Conservation (phyloP, 2,329 filamentous ascomycete species). For the Sarocladiaceae sp. region DNA sequence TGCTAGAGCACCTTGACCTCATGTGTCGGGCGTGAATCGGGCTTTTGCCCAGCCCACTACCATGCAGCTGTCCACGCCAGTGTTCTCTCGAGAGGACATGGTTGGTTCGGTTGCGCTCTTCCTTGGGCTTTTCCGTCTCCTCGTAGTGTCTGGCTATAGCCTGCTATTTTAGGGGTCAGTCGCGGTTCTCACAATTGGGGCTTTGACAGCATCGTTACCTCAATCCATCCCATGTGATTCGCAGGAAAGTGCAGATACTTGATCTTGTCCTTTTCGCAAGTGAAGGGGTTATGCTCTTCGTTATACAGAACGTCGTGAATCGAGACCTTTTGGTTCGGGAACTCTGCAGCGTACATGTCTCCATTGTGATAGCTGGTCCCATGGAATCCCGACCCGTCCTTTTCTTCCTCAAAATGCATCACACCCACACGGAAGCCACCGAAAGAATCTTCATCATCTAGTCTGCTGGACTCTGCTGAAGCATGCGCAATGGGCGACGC, state of each 20-base stretch:
- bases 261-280: background rate
- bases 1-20: slow-evolving; percentile 26
- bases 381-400: too few relatives aligned
- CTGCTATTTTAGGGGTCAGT: too few relatives aligned
- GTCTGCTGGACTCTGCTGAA: too few relatives aligned
- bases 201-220: background rate
- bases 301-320: background rate
- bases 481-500: too few relatives aligned
- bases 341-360: too few relatives aligned
- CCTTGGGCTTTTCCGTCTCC: slow-evolving; percentile 13
- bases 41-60: slow-evolving; percentile 16
- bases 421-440: too few relatives aligned
- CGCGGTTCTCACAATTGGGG: too few relatives aligned
- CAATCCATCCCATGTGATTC: slow-evolving; percentile 24
- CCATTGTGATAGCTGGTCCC: too few relatives aligned
- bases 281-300: background rate
- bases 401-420: too few relatives aligned
- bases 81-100: slow-evolving; percentile 25
- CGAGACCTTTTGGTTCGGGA: background rate
- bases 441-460: too few relatives aligned
- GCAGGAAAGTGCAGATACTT: slow-evolving; percentile 27
- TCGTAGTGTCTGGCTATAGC: slow-evolving; percentile 25
- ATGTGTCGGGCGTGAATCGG: slow-evolving; percentile 29
- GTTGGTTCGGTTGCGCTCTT: slow-evolving; percentile 14
- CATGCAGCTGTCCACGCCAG: slow-evolving; percentile 31